Conservation (phyloP, 2,329 filamentous ascomycete species). For the Ceratocystis eucalypticola region DNA sequence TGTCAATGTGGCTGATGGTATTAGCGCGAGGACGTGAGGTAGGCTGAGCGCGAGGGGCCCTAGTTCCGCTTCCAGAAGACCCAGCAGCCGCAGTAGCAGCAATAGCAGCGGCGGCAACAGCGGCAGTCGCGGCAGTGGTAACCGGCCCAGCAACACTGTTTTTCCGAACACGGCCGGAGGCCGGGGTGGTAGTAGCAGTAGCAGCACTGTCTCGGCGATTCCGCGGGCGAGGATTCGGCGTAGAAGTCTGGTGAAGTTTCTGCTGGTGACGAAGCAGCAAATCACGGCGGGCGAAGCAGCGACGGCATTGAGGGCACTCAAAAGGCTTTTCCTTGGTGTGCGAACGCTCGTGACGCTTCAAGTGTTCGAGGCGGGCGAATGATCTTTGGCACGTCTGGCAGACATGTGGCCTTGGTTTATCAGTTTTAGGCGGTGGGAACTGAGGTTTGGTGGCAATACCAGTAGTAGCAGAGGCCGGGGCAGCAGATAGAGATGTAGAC, state of each 20-base stretch:
- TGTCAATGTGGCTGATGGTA: constrained; percentile 88
- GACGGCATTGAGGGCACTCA: constrained; percentile 83
- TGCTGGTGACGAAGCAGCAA: constrained; percentile 90
- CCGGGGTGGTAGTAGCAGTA: constrained; percentile 47
- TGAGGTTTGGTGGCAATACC: constrained; percentile 25
- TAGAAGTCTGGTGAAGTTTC: constrained; percentile 89
- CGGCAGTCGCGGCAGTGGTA: constrained; percentile 31
- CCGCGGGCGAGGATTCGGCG: constrained; percentile 72
- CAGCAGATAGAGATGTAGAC: constrained; percentile 30
- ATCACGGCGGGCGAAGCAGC: constrained; percentile 91
- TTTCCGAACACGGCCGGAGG: constrained; percentile 62
- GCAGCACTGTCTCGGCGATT: constrained; percentile 84
- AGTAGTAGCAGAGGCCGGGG: constrained; percentile 35
- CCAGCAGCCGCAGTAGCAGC: not conserved
- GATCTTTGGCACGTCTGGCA: constrained; percentile 83
- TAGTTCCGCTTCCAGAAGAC: not conserved
- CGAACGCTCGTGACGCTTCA: constrained; percentile 95
- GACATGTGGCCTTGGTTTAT: constrained; percentile 91
- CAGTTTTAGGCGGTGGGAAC: constrained; percentile 80
- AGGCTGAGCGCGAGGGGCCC: not conserved
- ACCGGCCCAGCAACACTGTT: constrained; percentile 63
- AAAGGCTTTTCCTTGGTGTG: constrained; percentile 99
- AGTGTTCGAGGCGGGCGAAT: constrained; percentile 86
- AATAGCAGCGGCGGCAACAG: constrained; percentile 44
- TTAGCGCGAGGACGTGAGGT: constrained; percentile 65